Percentiles rank a stretch among this genome's conserved stretches.
phyloP scores from a whole-genome alignment of 208 protist species.

The Crithidia acanthocephali region DNA sequence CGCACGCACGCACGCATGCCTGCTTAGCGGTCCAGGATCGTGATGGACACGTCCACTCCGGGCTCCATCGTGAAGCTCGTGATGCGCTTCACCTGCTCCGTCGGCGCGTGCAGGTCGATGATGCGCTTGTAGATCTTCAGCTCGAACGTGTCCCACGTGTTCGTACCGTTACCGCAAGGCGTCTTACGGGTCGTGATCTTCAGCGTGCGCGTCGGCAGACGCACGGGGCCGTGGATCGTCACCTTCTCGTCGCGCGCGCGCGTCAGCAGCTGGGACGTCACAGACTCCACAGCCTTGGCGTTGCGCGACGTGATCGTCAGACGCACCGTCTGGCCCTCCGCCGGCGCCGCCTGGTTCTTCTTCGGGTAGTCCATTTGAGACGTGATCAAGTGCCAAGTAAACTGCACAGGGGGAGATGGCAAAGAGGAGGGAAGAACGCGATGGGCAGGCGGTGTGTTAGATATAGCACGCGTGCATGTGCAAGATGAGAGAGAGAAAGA shows the following conservation, averaged over 20 bases:
- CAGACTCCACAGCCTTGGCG: constrained; percentile 97
- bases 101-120: constrained; percentile 96
- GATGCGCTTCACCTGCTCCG: constrained; percentile 93
- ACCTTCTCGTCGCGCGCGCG: constrained; percentile 96
- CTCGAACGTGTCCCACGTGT: constrained; percentile 99
- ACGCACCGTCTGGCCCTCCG: constrained; percentile 92
- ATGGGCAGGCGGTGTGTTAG: neutral
- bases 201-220: constrained; percentile 98
- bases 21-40: constrained; percentile 60
- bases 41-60: constrained; percentile 91
- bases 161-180: constrained; percentile 99
- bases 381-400: constrained; percentile 72
- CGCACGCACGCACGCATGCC: neutral
- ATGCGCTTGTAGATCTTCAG: constrained; percentile 99
- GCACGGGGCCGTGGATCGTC: constrained; percentile 97
- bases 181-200: constrained; percentile 99
- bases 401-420: constrained; percentile 16
- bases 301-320: constrained; percentile 98
- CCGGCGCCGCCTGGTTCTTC: constrained; percentile 62
- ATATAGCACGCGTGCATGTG: neutral
- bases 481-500: neutral
- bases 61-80: constrained; percentile 89
- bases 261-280: constrained; percentile 95
- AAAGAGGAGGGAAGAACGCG: neutral
- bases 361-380: constrained; percentile 81